Conservation (phyloP, 208 protist genomes). For the Naegleria gruberi region DNA sequence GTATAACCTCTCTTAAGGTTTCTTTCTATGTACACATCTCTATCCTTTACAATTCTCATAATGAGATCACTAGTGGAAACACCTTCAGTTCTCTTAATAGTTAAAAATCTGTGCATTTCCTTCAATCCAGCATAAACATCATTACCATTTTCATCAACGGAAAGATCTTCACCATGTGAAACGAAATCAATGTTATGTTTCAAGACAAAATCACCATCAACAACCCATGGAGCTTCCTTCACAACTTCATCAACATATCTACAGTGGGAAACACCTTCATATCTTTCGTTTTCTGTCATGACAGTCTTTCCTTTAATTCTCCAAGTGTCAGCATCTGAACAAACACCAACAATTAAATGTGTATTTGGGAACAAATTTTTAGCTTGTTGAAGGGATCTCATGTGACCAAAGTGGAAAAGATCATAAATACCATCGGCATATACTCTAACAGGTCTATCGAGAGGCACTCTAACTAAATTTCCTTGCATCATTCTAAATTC, state of each 20-base stretch:
- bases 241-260: constrained; percentile 44
- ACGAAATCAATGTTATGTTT: constrained; percentile 43
- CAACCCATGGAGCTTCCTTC: constrained; percentile 37
- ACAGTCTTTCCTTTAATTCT: constrained; percentile 41
- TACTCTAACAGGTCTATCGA: background rate
- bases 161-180: constrained; percentile 34
- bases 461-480: background rate
- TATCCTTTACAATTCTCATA: constrained; percentile 37
- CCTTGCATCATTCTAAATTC: background rate
- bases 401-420: constrained; percentile 10
- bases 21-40: constrained; percentile 35
- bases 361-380: constrained; percentile 10
- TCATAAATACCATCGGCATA: constrained; percentile 25
- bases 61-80: constrained; percentile 43
- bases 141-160: constrained; percentile 28
- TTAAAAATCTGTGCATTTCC: constrained; percentile 34
- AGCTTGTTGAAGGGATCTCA: constrained; percentile 18
- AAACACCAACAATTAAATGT: constrained; percentile 23
- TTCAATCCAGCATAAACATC: constrained; percentile 39
- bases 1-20: constrained; percentile 38
- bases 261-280: constrained; percentile 32
- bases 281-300: constrained; percentile 30
- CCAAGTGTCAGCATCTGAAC: constrained; percentile 34
- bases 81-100: constrained; percentile 41
- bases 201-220: constrained; percentile 39